A percentile compares a stretch with the other conserved stretches of the same genome.
Conservation (phyloP, 2,329 filamentous ascomycete genomes). For the Aquanectria penicillioides region DNA sequence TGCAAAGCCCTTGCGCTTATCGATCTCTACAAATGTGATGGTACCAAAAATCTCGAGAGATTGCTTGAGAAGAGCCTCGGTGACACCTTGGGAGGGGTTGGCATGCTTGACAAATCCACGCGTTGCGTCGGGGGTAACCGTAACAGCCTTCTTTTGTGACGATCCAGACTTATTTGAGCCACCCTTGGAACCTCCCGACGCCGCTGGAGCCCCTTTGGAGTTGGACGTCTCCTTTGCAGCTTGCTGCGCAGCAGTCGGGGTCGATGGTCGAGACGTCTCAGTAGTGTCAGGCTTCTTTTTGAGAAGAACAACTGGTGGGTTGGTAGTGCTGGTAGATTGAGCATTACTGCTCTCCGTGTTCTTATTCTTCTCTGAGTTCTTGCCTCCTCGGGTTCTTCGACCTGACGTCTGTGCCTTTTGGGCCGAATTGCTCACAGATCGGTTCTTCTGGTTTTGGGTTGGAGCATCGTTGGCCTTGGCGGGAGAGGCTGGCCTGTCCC, state of each 20-base stretch:
- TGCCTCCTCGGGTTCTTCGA: constrained; percentile 49
- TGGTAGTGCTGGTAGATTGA: constrained; percentile 36
- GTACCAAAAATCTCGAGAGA: constrained; percentile 79
- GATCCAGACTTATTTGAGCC: constrained; percentile 37
- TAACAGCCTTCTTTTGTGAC: constrained; percentile 47
- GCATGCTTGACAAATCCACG: constrained; percentile 84
- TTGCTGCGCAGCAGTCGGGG: constrained; percentile 40
- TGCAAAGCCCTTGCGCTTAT: constrained; percentile 93
- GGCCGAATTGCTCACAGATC: constrained; percentile 31
- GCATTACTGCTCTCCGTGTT: constrained; percentile 31
- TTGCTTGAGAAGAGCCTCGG: constrained; percentile 79
- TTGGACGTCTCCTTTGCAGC: constrained; percentile 44
- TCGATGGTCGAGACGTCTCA: constrained; percentile 33
- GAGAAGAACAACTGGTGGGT: constrained; percentile 53
- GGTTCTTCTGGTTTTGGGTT: constrained; percentile 34
- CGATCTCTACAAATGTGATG: constrained; percentile 86
- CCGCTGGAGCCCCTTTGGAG: constrained; percentile 33
- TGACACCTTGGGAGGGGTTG: constrained; percentile 91
- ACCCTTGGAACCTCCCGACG: constrained; percentile 30
- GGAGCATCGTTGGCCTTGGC: constrained; percentile 29
- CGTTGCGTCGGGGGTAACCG: constrained; percentile 57
- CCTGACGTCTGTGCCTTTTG: constrained; percentile 42
- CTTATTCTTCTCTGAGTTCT: constrained; percentile 49
- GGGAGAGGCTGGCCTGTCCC: constrained; percentile 35
- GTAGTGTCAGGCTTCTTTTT: constrained; percentile 49